Base-by-base conservation (phyloP, 2,329 filamentous ascomycete species). In the Hypoxylon sp. region DNA sequence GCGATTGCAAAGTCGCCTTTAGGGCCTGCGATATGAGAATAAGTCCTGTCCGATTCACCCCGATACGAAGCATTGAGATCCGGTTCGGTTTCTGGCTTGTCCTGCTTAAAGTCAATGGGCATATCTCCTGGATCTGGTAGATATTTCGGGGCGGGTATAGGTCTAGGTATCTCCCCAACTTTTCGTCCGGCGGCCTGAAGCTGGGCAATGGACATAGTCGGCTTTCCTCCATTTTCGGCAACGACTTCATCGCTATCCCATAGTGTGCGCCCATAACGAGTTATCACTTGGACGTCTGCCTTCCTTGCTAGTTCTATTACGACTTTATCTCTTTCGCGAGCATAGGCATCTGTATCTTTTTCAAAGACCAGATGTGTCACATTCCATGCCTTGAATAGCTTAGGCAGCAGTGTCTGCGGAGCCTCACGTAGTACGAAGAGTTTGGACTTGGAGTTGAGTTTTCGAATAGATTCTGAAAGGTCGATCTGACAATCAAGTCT, bases 361-460 rank as follows among this genome's bases (percentile, higher is more conserved):
- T 94, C 92, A 72, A 93, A 94, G 0, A 93, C 91, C 4, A 94
- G 79, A 78, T 94, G 91, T 0, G 91, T 92, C 25, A 93, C 88
- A 1, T 86, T 85, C 92, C 91, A 94, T 17, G 86, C 85, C 72
- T 88, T 87, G 83, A 93, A 91, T 1, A 94, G 80, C 77, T 93
- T 93, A 1, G 89, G 89, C 2, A 94, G 83, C 1, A 93, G 78
- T 0, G 89, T 92, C 74, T 91, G 89, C 0, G 91, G 91, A 0
- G 86, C 90, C 79, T 93, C 91, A 28, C 92, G 85, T 14, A 94
- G 82, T 23, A 94, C 85, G 67, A 92, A 89, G 0, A 94, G 84
- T 75, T 90, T 91, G 17, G 90, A 91, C 63, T 89, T 90, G 17
- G 85, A 75, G 74, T 78, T 94, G n/a, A 93, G 80, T 61, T 86